Conservation (phyloP, 169 alveolate species). For the Plasmodium sp. region DNA sequence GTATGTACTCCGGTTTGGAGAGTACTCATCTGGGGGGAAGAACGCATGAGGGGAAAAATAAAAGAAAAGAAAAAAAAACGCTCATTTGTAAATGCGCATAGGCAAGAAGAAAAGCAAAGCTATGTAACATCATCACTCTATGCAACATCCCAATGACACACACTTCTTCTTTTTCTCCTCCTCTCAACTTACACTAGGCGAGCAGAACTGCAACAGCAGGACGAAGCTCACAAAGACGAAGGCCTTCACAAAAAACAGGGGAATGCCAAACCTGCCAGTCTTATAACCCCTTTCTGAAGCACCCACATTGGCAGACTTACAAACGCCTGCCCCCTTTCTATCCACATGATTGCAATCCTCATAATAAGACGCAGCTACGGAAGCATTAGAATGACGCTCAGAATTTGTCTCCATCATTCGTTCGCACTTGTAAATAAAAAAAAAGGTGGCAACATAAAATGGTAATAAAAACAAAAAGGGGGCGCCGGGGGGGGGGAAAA, state of each 20-base stretch:
- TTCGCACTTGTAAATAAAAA: background rate
- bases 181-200: background rate
- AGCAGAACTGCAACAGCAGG: background rate
- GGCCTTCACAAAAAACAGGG: background rate
- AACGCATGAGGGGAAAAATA: background rate
- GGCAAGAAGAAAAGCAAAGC: background rate
- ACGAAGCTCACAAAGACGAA: background rate
- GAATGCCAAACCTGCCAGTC: background rate
- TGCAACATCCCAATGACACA: background rate
- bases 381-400: background rate
- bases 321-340: background rate
- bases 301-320: background rate
- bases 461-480: background rate
- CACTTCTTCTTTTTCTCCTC: background rate
- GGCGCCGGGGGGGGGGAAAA: no score
- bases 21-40: background rate
- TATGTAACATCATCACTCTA: background rate
- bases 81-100: background rate
- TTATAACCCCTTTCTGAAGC: background rate
- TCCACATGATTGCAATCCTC: background rate
- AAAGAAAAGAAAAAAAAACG: background rate
- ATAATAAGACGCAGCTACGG: background rate
- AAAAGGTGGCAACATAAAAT: background rate
- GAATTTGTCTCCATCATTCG: background rate
- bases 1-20: background rate